Conservation (phyloP, 352 stramenopile genomes). For the Phytopythium sindhum region DNA sequence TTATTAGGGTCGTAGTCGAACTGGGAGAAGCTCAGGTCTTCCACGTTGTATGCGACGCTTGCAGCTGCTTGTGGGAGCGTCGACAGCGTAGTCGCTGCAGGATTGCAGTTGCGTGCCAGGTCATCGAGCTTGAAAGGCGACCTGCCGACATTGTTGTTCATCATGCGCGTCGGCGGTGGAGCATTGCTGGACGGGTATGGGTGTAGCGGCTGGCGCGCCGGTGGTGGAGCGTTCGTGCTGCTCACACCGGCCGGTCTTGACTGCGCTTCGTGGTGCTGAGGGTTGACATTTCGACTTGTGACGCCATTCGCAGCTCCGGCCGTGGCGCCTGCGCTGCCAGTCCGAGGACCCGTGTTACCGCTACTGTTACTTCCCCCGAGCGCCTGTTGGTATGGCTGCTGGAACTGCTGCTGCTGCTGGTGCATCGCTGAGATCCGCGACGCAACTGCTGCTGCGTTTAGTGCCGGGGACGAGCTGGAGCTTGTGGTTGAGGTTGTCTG, state of each 20-base stretch:
- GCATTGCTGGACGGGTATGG: conserved; percentile 24
- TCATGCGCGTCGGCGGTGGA: conserved; percentile 46
- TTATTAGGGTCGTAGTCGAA: conserved; percentile 74
- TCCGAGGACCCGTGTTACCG: neutral
- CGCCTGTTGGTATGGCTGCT: conserved; percentile 9
- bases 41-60: conserved; percentile 55
- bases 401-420: conserved; percentile 14
- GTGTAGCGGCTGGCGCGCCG: conserved; percentile 11
- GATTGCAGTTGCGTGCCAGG: neutral
- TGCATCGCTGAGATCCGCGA: conserved; percentile 35
- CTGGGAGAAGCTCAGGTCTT: conserved; percentile 80
- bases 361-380: neutral
- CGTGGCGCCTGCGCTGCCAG: conserved; percentile 7
- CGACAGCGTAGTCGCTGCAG: neutral
- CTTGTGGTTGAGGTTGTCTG: neutral
- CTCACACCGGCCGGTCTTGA: neutral
- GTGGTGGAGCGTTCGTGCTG: conserved; percentile 6
- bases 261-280: neutral
- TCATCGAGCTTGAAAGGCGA: conserved; percentile 8
- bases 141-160: conserved; percentile 20
- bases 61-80: neutral
- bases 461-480: neutral
- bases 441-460: conserved; percentile 9
- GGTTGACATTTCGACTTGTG: neutral
- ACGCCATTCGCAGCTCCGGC: neutral